Evolutionary conservation across 1,284 basidiomycete genomes (phyloP).

Genomic region (Vanrija humicola): DNA sequence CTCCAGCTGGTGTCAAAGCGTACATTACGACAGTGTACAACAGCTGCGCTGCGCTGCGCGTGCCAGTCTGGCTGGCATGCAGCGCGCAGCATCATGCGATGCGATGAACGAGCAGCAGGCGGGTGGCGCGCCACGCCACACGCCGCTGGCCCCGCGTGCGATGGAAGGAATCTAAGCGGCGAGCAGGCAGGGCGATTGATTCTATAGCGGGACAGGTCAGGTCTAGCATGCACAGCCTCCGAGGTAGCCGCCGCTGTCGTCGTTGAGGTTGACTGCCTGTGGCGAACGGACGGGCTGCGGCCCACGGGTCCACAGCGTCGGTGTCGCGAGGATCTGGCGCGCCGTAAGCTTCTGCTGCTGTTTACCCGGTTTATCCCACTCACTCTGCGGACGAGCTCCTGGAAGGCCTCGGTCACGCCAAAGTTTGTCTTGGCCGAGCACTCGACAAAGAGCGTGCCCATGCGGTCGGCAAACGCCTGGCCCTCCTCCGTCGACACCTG

Average conservation of each 20-base stretch:
- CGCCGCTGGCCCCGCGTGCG: too few species aligned
- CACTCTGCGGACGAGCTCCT: conserved; percentile 67
- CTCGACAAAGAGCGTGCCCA: conserved; percentile 74
- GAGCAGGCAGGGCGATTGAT: too few species aligned
- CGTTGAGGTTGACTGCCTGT: conserved; percentile 6
- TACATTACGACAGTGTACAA: too few species aligned
- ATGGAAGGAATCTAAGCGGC: too few species aligned
- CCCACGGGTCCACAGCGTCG: conserved; percentile 38
- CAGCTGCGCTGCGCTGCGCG: too few species aligned
- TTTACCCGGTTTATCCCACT: conserved; percentile 4
- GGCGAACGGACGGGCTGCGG: conserved; percentile 14
- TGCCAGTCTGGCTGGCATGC: too few species aligned
- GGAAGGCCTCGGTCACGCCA: conserved; percentile 74
- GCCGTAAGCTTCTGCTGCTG: background rate
- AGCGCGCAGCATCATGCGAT: too few species aligned
- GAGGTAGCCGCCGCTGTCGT: conserved; percentile 10
- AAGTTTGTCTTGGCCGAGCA: conserved; percentile 75
- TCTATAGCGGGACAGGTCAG: too few species aligned
- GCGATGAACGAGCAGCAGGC: too few species aligned
- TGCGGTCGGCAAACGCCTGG: conserved; percentile 70
- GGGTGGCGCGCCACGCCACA: too few species aligned
- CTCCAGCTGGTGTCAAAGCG: too few species aligned
- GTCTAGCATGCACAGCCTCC: conserved; percentile 20
- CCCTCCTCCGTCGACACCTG: conserved; percentile 80
- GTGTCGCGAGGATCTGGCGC: conserved; percentile 47